A percentile compares a stretch with the other conserved stretches of the same genome.
These are phyloP conservation scores for Gaeumannomyces sp. DNA, from an alignment of 2,329 filamentous ascomycete species.

Conservation along the genomic window DNA sequence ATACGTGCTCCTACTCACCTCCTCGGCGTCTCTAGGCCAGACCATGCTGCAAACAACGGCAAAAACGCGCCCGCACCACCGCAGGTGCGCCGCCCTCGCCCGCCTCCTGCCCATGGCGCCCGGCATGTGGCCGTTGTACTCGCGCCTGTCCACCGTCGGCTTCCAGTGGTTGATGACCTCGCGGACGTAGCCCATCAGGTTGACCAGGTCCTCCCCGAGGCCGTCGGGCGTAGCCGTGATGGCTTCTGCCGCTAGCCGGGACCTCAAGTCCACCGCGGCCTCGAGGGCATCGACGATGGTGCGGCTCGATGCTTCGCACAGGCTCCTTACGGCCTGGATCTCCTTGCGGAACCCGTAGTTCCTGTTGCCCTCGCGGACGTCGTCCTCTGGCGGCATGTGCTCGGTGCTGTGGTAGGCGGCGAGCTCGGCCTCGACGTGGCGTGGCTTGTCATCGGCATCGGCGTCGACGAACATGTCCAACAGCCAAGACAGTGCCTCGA, in stretches of 20 bases:
- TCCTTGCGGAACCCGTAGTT: neutral
- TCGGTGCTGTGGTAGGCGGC: neutral
- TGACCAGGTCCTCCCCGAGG: neutral
- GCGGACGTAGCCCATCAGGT: conserved; percentile 4
- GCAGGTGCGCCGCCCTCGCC: conserved; percentile 4
- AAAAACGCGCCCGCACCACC: conserved; percentile 6
- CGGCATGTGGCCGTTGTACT: neutral
- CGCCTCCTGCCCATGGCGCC: neutral
- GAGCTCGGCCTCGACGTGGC: neutral
- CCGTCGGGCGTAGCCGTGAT: neutral
- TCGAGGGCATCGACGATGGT: neutral
- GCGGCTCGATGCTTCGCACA: neutral
- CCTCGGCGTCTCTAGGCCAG: neutral
- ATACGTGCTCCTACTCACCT: neutral
- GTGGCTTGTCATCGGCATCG: neutral
- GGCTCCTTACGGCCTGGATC: neutral
- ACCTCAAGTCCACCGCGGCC: neutral
- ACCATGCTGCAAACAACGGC: conserved; percentile 1
- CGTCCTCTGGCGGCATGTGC: neutral
- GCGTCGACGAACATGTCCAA: neutral
- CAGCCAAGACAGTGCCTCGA: conserved; percentile 2
- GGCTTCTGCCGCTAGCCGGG: neutral
- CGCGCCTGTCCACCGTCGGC: conserved; percentile 2
- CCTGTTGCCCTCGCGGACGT: neutral
- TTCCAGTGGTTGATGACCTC: neutral